These are phyloP conservation scores for Fusarium chlamydosporum DNA, from an alignment of 2,329 filamentous ascomycete genomes.

Conservation along the genomic window DNA sequence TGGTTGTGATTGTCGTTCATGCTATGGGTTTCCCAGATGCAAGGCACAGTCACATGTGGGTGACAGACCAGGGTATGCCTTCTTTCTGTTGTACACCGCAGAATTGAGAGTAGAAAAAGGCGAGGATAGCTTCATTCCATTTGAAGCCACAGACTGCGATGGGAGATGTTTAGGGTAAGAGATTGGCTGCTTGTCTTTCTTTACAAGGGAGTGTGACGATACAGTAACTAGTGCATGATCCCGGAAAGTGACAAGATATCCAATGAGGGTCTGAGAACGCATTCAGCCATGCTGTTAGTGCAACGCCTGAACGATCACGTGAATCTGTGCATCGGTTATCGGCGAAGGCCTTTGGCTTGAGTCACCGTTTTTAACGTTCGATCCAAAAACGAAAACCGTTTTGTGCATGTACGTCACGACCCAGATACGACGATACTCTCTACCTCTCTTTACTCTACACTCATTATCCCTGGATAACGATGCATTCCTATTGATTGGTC, in stretches of 20 bases:
- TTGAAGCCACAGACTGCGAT: conserved; percentile 37
- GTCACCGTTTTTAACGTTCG: conserved; percentile 37
- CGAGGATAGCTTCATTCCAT: conserved; percentile 27
- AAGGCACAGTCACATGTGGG: conserved; percentile 40
- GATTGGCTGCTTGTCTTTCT: conserved; percentile 31
- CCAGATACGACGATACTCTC: neutral
- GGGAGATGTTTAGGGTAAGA: conserved; percentile 33
- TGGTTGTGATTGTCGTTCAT: conserved; percentile 32
- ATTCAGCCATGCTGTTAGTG: conserved; percentile 23
- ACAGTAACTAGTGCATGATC: conserved; percentile 27
- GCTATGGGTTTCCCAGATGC: conserved; percentile 25
- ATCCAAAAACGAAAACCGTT: conserved; percentile 33
- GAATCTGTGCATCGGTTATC: conserved; percentile 16
- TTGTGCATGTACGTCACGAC: conserved; percentile 23
- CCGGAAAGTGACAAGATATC: conserved; percentile 38
- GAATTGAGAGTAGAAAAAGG: conserved; percentile 11
- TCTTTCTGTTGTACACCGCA: conserved; percentile 19
- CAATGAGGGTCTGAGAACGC: conserved; percentile 29
- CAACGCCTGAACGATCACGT: conserved; percentile 37
- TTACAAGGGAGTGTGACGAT: conserved; percentile 37
- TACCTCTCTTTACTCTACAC: neutral
- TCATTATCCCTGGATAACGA: neutral
- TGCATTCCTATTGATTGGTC: neutral
- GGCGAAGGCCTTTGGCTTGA: neutral
- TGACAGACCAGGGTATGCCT: conserved; percentile 29